A percentile compares a stretch with the other conserved stretches of the same genome.
These are phyloP conservation scores for Trypanosomatidae sp. DNA, from an alignment of 208 protist species.

Conservation along the genomic window DNA sequence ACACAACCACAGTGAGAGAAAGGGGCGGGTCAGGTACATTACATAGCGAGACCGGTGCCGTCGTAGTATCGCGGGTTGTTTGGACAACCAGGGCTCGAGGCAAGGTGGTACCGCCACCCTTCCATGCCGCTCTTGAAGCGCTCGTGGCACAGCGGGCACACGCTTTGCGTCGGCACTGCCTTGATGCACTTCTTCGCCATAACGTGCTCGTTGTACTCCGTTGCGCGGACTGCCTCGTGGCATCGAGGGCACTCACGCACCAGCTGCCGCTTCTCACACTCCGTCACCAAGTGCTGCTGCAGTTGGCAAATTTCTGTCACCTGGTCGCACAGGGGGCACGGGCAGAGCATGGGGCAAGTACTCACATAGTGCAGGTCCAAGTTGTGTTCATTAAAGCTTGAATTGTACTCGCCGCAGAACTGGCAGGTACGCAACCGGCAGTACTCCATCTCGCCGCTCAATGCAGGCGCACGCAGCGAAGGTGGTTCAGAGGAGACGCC, in stretches of 20 bases:
- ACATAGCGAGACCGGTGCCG: constrained; percentile 41
- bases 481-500: not conserved
- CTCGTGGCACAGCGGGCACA: constrained; percentile 88
- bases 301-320: constrained; percentile 90
- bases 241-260: constrained; percentile 91
- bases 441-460: constrained; percentile 28
- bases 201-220: constrained; percentile 79
- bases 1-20: not conserved
- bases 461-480: constrained; percentile 10
- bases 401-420: constrained; percentile 84
- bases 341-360: constrained; percentile 90
- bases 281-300: constrained; percentile 86
- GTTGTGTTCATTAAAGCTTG: constrained; percentile 62
- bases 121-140: constrained; percentile 63
- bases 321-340: constrained; percentile 90
- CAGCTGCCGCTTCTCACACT: constrained; percentile 72
- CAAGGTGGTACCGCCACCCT: constrained; percentile 82
- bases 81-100: constrained; percentile 71
- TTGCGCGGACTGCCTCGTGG: constrained; percentile 78
- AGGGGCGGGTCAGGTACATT: not conserved
- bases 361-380: constrained; percentile 88
- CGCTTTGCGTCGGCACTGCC: constrained; percentile 56
- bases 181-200: constrained; percentile 67
- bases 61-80: constrained; percentile 89
- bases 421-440: constrained; percentile 64